These are phyloP conservation scores for Gomphus sp. DNA, from an alignment of 1,284 basidiomycete species.

Conservation along the genomic window DNA sequence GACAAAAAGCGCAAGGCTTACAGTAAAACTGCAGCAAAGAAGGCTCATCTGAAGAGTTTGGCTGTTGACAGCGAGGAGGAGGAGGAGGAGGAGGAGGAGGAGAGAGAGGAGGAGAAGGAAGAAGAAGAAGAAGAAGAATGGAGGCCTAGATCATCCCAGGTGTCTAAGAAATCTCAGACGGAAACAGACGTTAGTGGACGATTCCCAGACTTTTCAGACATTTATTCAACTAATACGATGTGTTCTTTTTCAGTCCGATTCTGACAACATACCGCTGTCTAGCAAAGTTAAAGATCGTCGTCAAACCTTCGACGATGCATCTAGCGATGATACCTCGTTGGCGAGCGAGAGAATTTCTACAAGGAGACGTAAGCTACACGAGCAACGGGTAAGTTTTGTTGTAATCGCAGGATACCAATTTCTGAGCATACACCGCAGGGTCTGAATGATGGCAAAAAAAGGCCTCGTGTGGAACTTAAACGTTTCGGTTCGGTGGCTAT, in stretches of 20 bases:
- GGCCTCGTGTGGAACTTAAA: neutral
- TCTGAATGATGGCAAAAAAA: neutral
- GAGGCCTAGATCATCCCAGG: neutral
- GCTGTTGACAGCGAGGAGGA: neutral
- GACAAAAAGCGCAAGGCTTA: conserved; percentile 5
- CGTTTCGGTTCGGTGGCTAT: neutral
- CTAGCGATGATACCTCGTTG: neutral
- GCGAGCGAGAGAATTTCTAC: neutral
- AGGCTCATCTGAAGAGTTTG: neutral
- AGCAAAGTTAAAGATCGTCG: neutral
- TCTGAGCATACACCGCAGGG: neutral
- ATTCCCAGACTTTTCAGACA: neutral
- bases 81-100: neutral
- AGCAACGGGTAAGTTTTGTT: neutral
- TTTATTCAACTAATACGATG: neutral
- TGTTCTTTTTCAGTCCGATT: neutral
- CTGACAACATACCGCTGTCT: conserved; percentile 1
- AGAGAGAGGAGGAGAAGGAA: neutral
- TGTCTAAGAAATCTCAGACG: neutral
- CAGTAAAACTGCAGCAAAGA: neutral
- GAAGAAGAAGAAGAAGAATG: neutral
- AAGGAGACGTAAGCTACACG: neutral
- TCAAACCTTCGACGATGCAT: neutral
- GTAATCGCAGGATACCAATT: neutral
- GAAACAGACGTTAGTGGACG: neutral